phyloP scores from a whole-genome alignment of 2,329 filamentous ascomycete genomes.

The Penicillium thymicola region DNA sequence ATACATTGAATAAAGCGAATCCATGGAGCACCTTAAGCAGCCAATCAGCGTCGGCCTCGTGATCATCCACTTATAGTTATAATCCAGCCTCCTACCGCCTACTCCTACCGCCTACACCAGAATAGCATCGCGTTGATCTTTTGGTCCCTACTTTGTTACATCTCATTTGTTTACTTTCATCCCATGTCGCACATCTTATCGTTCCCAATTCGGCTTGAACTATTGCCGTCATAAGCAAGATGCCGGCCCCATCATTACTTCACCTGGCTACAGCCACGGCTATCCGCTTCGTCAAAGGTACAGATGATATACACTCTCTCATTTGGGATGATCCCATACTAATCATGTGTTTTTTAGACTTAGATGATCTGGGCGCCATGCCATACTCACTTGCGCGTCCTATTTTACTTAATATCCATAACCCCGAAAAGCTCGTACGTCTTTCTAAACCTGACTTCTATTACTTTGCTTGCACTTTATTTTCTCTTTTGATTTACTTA shows the following conservation, averaged over 20 bases:
- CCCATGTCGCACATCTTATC: slow-evolving; percentile 10
- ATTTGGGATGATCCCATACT: neutral
- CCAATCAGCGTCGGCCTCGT: neutral
- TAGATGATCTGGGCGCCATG: slow-evolving; percentile 70
- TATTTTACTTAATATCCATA: slow-evolving; percentile 69
- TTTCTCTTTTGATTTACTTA: neutral
- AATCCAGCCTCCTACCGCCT: neutral
- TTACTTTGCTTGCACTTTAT: neutral
- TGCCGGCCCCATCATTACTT: slow-evolving; percentile 36
- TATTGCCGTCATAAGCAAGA: slow-evolving; percentile 18
- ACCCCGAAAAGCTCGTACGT: slow-evolving; percentile 67
- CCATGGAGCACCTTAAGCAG: neutral
- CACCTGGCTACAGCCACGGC: slow-evolving; percentile 37
- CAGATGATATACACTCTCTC: neutral
- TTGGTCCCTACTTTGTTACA: neutral
- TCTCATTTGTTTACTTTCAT: slow-evolving; percentile 8
- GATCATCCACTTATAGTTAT: slow-evolving; percentile 1
- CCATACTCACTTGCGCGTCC: slow-evolving; percentile 64
- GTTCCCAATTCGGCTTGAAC: slow-evolving; percentile 4
- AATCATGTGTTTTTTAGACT: slow-evolving; percentile 35
- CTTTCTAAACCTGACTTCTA: neutral
- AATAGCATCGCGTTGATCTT: neutral
- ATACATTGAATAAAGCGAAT: neutral
- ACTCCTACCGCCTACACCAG: neutral
- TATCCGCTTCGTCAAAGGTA: slow-evolving; percentile 39